Evolutionary conservation across 116 monocot genomes (phyloP), one percentile per base, ranked within the genome.

Genomic region (Posidonia oceanica): DNA sequence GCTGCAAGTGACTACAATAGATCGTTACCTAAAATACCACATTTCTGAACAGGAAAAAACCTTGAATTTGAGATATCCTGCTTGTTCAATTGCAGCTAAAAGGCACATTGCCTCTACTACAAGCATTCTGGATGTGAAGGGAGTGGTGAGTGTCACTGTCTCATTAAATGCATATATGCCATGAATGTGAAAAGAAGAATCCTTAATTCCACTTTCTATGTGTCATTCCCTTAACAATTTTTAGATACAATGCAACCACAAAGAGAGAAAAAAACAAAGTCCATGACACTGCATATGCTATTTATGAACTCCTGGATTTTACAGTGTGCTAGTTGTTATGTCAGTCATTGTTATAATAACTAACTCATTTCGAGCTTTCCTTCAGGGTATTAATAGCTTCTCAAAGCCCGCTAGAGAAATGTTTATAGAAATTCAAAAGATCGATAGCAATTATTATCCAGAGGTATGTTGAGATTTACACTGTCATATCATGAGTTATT

Each of bases 401-500:
- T 77, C 84, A 36, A 87, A 84, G 67, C 77, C 81, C 40, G 87
- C 81, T 18, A 75, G 84, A 75, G 87, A 84, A 48, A 52, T 87
- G 3, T 84, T 87, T 52, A 22, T 51, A 59, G 84, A 84, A 69
- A 80, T 87, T 68, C 87, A 87, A 54, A 87, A 84, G 76, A 84
- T 87, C 5, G 82, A 87, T 42, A 84, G 84, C 79, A 84, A 82
- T 77, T 87, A 87, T 61, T 87, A 87, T 72, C 87, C 87, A 29
- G 87, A 87, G 81, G 87, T 84, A 71, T 70, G 55, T 70, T 14
- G 55, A 14, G 36, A 13, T 61, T 29, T 29, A 29, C 29, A 29
- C 29, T 29, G 29, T 29, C 29, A 29, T 29, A 29, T 29, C 29
- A 29, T 29, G 29, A 29, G 29, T 29, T 29, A 29, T 29, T 29